phyloP scores from a whole-genome alignment of 139 green algal species.

The Micractinium sp. region DNA sequence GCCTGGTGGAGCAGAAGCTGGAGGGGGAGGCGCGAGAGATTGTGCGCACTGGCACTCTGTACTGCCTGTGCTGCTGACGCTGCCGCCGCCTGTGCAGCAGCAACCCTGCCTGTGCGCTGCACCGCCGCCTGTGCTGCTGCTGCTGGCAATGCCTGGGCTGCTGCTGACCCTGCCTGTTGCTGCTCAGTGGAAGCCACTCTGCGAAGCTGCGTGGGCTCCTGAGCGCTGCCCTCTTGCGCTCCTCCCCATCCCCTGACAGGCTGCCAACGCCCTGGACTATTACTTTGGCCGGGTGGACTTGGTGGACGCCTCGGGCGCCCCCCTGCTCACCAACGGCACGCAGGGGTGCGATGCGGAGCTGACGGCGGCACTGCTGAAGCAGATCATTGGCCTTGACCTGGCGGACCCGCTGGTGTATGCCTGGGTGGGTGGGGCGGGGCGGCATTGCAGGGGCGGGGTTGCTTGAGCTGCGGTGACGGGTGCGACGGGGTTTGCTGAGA shows the following conservation, averaged over 20 bases:
- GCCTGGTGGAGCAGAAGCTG: background rate
- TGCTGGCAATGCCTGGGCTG: no score
- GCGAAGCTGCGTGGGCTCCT: no score
- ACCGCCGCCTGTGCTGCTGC: no score
- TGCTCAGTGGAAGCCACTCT: no score
- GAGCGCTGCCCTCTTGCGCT: background rate
- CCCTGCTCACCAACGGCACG: slow-evolving; percentile 8
- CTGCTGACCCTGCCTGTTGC: no score
- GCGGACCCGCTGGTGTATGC: background rate
- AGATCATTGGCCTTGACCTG: background rate
- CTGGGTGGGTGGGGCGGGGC: background rate
- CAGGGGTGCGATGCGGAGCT: background rate
- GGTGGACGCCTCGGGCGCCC: background rate
- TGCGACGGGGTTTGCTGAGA: no score
- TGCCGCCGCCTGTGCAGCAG: no score
- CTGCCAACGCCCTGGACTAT: background rate
- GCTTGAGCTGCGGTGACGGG: no score
- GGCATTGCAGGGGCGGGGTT: background rate
- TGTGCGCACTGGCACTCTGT: background rate
- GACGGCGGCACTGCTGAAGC: slow-evolving; percentile 19
- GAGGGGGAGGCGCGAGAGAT: background rate
- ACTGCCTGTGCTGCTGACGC: no score
- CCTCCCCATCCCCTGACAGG: background rate
- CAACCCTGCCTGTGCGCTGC: no score
- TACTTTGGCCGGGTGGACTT: background rate